These are phyloP conservation scores for Massariosphaeria phaeospora DNA, from an alignment of 495 filamentous ascomycete species.

Conservation along the genomic window DNA sequence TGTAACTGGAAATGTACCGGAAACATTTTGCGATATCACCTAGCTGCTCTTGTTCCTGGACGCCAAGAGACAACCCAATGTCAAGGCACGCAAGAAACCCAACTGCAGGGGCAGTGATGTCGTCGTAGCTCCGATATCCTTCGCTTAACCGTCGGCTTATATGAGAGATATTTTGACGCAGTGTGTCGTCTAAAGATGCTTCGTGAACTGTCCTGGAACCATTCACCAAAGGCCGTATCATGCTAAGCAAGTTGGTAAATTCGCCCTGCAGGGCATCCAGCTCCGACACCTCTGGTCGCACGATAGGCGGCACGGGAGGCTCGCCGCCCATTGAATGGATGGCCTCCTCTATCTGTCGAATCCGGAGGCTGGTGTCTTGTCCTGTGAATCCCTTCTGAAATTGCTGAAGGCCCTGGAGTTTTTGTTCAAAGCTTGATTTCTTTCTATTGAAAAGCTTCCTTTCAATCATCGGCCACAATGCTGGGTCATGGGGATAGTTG, in stretches of 20 bases:
- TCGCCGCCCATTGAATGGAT: constrained; percentile 58
- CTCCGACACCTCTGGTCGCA: constrained; percentile 62
- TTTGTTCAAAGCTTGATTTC: constrained; percentile 49
- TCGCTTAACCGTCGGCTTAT: constrained; percentile 60
- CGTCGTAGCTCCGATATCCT: constrained; percentile 71
- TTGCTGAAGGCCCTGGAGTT: constrained; percentile 55
- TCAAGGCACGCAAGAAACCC: constrained; percentile 78
- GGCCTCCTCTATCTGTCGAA: constrained; percentile 55
- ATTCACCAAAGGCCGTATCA: constrained; percentile 43
- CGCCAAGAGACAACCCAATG: constrained; percentile 61
- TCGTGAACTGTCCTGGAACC: constrained; percentile 2
- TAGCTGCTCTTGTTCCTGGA: constrained; percentile 24
- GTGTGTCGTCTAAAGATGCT: constrained; percentile 10
- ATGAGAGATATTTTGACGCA: constrained; percentile 67
- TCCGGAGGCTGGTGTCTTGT: constrained; percentile 57
- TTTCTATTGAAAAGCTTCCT: constrained; percentile 58
- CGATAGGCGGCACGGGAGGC: constrained; percentile 60
- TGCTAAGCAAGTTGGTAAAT: constrained; percentile 67
- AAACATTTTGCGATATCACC: neutral
- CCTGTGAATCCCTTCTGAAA: constrained; percentile 69
- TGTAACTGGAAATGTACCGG: constrained; percentile 15
- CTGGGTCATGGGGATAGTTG: constrained; percentile 79
- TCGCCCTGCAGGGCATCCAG: constrained; percentile 73
- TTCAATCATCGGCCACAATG: constrained; percentile 68
- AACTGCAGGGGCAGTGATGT: constrained; percentile 71